Base-by-base conservation (phyloP, 768 basidiomycete species). In the Filobasidium wieringae region DNA sequence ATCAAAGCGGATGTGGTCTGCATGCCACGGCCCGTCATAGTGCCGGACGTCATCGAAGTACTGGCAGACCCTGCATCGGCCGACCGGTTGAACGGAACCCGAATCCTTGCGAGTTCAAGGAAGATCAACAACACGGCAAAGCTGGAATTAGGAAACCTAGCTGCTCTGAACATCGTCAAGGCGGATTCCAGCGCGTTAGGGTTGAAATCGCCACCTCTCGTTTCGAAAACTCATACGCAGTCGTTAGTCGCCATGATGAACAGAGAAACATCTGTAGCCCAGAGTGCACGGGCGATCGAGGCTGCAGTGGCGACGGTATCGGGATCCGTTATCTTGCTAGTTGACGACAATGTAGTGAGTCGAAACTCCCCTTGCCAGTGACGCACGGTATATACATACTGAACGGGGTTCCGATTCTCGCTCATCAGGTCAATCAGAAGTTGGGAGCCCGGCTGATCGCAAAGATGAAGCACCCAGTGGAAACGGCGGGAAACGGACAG, bases 401-500 rank as follows among this genome's bases (percentile, higher is more conserved):
- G 11, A 3, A 19, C 30, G 24, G 15, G 34, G n/a, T 53, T 37
- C n/a, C n/a, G n/a, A n/a, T n/a, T n/a, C n/a, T n/a, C n/a, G n/a
- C n/a, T 37, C n/a, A 37, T 37, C 32, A 57, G 55, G 49, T 57
- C 24, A 57, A 57, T 37, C 55, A 57, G 34, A 45, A 47, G n/a
- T 49, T 57, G 11, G 55, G 55, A 31, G 55, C 49, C 26, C 36
- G 47, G 4, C 30, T 57, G 8, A 45, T 57, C 24, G 49, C 55
- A 4, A 57, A 57, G 30, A 57, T 57, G 55, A 57, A 57, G 34
- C 40, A 57, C 26, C 24, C 45, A 8, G 55, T 57, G 17, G 55
- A 57, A 22, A 57, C 55, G 47, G 55, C 55, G 7, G 55, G 49
- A n/a, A 57, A 57, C 41, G 55, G 55, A 14, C 47, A 57, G 30